phyloP scores from a whole-genome alignment of 2,329 filamentous ascomycete genomes.

The Eutypella sp. region DNA sequence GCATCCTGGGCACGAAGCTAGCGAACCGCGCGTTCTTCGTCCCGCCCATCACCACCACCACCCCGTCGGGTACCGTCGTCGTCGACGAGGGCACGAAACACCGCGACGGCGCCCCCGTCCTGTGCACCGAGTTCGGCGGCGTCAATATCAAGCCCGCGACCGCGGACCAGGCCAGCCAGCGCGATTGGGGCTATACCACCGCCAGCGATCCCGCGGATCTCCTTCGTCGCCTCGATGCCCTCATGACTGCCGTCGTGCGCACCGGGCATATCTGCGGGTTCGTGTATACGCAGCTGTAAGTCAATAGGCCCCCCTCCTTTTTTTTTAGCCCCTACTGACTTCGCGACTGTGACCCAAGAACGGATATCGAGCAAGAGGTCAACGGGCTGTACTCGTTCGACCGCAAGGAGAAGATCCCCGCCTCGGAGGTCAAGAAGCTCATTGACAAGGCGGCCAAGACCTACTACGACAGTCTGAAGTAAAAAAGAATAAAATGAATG shows the following conservation, averaged over 20 bases:
- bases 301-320: background rate
- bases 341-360: constrained; percentile 31
- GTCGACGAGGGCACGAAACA: constrained; percentile 48
- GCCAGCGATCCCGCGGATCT: constrained; percentile 56
- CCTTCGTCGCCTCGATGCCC: constrained; percentile 50
- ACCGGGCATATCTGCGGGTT: constrained; percentile 56
- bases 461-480: constrained; percentile 35
- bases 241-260: constrained; percentile 53
- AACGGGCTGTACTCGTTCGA: constrained; percentile 63
- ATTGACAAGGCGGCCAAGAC: constrained; percentile 46
- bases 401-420: constrained; percentile 56
- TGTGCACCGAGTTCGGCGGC: constrained; percentile 65
- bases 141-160: constrained; percentile 57
- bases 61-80: constrained; percentile 12
- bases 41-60: constrained; percentile 36
- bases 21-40: constrained; percentile 52
- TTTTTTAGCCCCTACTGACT: constrained; percentile 10
- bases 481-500: background rate
- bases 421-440: constrained; percentile 50
- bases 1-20: constrained; percentile 48
- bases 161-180: constrained; percentile 32
- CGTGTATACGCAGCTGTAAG: constrained; percentile 62
- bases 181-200: constrained; percentile 66
- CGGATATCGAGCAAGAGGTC: constrained; percentile 62
- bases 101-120: constrained; percentile 49